These are phyloP conservation scores for Cercospora janseana DNA, from an alignment of 2,329 filamentous ascomycete genomes.

Conservation along the genomic window DNA sequence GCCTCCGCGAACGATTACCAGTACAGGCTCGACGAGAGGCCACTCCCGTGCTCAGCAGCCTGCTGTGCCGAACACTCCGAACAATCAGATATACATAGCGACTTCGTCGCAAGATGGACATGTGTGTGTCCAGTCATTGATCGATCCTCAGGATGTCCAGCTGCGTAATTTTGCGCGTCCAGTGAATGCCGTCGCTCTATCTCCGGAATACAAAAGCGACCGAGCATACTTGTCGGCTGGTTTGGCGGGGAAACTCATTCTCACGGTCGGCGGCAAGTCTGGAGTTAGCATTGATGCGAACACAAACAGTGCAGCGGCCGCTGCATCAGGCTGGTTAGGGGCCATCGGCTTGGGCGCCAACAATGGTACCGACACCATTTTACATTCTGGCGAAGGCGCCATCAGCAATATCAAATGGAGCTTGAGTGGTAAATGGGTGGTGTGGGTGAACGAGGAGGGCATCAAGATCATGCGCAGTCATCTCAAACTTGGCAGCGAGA, in stretches of 20 bases:
- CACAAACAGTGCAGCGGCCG: conserved; percentile 79
- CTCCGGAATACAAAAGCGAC: conserved; percentile 89
- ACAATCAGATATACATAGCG: conserved; percentile 89
- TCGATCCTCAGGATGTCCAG: conserved; percentile 86
- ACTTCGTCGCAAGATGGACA: conserved; percentile 95
- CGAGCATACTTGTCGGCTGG: conserved; percentile 88
- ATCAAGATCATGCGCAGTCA: conserved; percentile 97
- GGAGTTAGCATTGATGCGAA: conserved; percentile 82
- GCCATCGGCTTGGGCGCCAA: conserved; percentile 74
- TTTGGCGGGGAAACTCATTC: conserved; percentile 77
- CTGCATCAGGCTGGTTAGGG: conserved; percentile 80
- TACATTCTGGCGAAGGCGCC: conserved; percentile 88
- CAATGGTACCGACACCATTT: conserved; percentile 76
- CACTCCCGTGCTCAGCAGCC: conserved; percentile 46
- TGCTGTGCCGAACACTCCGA: conserved; percentile 68
- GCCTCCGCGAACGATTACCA: conserved; percentile 19
- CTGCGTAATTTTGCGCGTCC: conserved; percentile 91
- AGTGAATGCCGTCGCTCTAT: conserved; percentile 87
- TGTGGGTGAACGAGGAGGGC: conserved; percentile 94
- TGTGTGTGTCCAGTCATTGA: conserved; percentile 82
- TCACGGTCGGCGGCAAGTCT: conserved; percentile 76
- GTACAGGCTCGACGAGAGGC: conserved; percentile 16
- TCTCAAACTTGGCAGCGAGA: conserved; percentile 70
- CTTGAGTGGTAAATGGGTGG: conserved; percentile 83
- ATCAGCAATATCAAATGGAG: conserved; percentile 96